These are phyloP conservation scores for Bigelowiella natans DNA, from an alignment of 78 protist genomes.

Conservation along the genomic window DNA sequence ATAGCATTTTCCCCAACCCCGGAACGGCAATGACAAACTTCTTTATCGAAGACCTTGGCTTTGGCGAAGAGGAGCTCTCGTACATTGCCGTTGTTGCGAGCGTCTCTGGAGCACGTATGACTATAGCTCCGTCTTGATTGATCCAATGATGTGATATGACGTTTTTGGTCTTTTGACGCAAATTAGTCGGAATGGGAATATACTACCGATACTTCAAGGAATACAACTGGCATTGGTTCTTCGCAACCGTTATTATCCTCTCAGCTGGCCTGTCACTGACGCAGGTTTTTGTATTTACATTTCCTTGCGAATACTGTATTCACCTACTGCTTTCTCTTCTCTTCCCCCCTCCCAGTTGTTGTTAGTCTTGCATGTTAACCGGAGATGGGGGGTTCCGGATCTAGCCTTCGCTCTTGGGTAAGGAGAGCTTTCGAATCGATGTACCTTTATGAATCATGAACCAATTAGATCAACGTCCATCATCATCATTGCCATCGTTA, in stretches of 20 bases:
- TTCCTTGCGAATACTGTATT: background rate
- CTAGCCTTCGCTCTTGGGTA: background rate
- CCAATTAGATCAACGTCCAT: too few relatives aligned
- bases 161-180: too few relatives aligned
- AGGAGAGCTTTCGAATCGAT: too few relatives aligned
- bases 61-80: background rate
- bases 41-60: background rate
- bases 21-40: background rate
- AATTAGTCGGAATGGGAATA: too few relatives aligned
- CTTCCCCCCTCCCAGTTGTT: background rate
- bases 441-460: too few relatives aligned
- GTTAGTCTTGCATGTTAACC: background rate
- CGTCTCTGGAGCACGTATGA: background rate
- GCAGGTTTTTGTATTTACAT: background rate
- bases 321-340: background rate
- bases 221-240: background rate
- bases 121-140: too few relatives aligned
- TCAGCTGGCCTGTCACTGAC: background rate
- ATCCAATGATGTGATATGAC: too few relatives aligned
- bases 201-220: background rate
- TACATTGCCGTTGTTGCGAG: background rate
- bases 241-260: background rate
- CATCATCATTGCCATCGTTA: too few relatives aligned
- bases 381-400: background rate
- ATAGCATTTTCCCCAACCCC: background rate